A percentile compares a stretch with the other conserved stretches of the same genome.
Conservation (phyloP, 1,139 yeast species). For the Suhomyces bolitotheri region DNA sequence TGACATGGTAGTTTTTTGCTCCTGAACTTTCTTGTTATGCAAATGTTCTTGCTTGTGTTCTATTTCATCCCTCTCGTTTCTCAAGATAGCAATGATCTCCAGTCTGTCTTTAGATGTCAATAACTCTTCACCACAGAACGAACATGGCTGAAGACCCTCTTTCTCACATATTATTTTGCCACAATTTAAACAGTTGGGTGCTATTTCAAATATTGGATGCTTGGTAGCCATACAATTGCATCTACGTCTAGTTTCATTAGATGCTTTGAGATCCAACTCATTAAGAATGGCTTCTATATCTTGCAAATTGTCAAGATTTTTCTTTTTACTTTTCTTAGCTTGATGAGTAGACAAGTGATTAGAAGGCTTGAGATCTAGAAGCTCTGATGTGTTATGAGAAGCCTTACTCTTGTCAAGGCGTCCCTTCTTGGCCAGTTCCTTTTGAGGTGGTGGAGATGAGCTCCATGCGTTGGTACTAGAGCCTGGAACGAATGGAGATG, state of each 20-base stretch:
- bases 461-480: conserved; percentile 12
- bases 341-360: conserved; percentile 21
- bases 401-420: conserved; percentile 23
- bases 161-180: conserved; percentile 89
- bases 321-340: conserved; percentile 36
- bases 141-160: conserved; percentile 91
- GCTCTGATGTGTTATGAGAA: conserved; percentile 40
- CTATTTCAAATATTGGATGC: conserved; percentile 85
- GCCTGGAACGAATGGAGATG: conserved; percentile 8
- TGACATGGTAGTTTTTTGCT: conserved; percentile 16
- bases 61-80: conserved; percentile 48
- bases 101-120: conserved; percentile 58
- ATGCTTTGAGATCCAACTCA: conserved; percentile 34
- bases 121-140: conserved; percentile 73
- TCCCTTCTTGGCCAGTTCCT: conserved; percentile 25
- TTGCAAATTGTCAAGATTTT: conserved; percentile 51
- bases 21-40: conserved; percentile 21
- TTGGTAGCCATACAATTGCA: conserved; percentile 85
- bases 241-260: conserved; percentile 19
- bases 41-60: conserved; percentile 18
- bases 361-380: conserved; percentile 31
- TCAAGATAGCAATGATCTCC: conserved; percentile 56
- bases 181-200: conserved; percentile 92
- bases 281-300: conserved; percentile 53
- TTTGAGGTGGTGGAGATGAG: conserved; percentile 9